Base-by-base conservation (phyloP, 257 asterid species). In the Plectranthus barbatus region DNA sequence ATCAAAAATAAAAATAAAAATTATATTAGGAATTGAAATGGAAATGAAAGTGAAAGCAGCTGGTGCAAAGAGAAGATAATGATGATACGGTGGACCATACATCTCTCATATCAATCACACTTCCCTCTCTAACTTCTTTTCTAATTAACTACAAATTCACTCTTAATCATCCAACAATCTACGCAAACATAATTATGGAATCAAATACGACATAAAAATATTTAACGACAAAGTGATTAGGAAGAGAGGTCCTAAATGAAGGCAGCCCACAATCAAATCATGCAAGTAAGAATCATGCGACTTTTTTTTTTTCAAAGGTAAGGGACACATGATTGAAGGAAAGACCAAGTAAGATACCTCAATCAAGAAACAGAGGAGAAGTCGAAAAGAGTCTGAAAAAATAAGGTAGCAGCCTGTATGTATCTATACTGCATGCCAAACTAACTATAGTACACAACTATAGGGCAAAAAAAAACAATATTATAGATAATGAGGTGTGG, bases 51-150 rank as follows among this genome's bases (percentile, higher is more conserved):
- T 33, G 55, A 63, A 66, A 48, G 69, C 39, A 29, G 36, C 42
- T 45, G 39, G 54, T 64, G 56, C 49, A 42, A 50, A 51, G 20
- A 11, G 21, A 60, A 6, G 14, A 53, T 66, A 9, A 33, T 31
- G 31, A 59, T 17, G 0, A 42, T 24, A 21, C 20, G 70, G 68
- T 41, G 73, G 67, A 37, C 77, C 76, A 63, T 26, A 41, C 33
- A 4, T 5, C 54, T 9, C 44, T 48, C 37, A 71, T 24, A n/a
- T 55, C 45, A 7, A 44, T 29, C 9, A 34, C 19, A 29, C 20
- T 31, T 2, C 44, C 21, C 47, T 67, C 36, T 31, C 46, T 15
- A 9, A 1, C 31, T 26, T 26, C 31, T 26, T 26, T 26, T n/a
- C n/a, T n/a, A n/a, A n/a, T n/a, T n/a, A n/a, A n/a, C n/a, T n/a